Base-by-base conservation (phyloP, 1,284 basidiomycete genomes). In the Cutaneotrichosporon sp. region DNA sequence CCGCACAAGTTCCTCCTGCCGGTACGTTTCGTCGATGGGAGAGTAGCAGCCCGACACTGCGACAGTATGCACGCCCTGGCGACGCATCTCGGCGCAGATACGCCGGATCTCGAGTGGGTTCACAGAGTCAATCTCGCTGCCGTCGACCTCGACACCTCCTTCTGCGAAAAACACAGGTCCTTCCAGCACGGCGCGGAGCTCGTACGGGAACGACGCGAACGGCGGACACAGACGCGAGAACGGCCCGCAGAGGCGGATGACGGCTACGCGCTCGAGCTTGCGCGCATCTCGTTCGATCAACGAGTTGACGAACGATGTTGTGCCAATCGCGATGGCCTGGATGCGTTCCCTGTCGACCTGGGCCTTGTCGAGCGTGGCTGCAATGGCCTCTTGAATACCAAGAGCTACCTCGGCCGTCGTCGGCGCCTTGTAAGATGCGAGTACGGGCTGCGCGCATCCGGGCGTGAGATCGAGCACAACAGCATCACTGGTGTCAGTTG, bases 401-500 rank as follows among this genome's bases (percentile, higher is more conserved):
- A 70, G 68, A 0, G 80, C 81, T 33, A 82, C 77, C 60, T 82
- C 76, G 4, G 72, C 61, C 2, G 82, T 82, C 0, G 81, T 83
- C 8, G 76, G 75, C 4, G 79, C 70, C 64, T 83, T 83, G 69
- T 71, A 75, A 31, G 75, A 76, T 0, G 81, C 79, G 2, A 82
- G 63, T 6, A 83, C 75, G 8, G 69, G 65, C 4, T n/a, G 48
- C 0, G 55, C 5, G 11, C 55, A 48, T 1, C 60, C 61, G 61
- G 66, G 60, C 4, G 75, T 65, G 9, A 79, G 67, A 62, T 80
- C 78, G 19, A 82, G 76, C 25, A 83, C 72, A 27, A 81, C 81
- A 26, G 78, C 78, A 57, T 82, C 81, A 60, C 79, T 81, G 9
- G 78, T 7, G 31, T 33, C 14, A 79, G 25, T n/a, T n/a, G n/a